phyloP scores from a whole-genome alignment of 495 filamentous ascomycete species.

The Trichoderma virens region DNA sequence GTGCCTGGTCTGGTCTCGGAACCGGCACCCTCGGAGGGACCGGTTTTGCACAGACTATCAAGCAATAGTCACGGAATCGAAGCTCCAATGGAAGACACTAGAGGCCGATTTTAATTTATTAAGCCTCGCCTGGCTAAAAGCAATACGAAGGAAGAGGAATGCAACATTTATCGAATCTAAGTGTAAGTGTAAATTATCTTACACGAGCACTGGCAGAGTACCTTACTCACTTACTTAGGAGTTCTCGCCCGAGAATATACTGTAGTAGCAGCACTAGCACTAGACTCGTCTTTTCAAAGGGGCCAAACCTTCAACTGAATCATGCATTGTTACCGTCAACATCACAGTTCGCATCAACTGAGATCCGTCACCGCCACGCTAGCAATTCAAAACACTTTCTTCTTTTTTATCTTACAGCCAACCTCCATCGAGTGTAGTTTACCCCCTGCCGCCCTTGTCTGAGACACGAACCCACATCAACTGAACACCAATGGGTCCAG shows the following conservation, averaged over 20 bases:
- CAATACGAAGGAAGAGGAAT: not conserved
- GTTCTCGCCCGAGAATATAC: too few relatives aligned
- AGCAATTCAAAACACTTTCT: not conserved
- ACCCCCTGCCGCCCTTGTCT: not conserved
- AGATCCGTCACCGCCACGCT: not conserved
- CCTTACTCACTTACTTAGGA: too few relatives aligned
- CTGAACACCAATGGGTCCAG: not conserved
- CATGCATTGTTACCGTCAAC: not conserved
- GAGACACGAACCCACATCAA: not conserved
- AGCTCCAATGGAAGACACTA: not conserved
- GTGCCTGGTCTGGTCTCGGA: not conserved
- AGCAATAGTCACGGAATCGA: not conserved
- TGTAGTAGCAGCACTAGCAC: too few relatives aligned
- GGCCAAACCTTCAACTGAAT: not conserved
- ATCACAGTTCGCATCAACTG: not conserved
- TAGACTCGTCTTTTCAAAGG: too few relatives aligned
- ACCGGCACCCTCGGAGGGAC: not conserved
- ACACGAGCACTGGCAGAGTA: too few relatives aligned
- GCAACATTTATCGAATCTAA: too few relatives aligned
- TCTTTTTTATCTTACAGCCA: not conserved
- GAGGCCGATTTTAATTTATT: not conserved
- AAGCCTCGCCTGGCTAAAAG: not conserved
- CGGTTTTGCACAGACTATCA: not conserved
- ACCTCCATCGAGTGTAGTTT: too few relatives aligned
- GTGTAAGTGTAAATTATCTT: too few relatives aligned